Conservation (phyloP, 1,284 basidiomycete species). For the Cryptococcus sp. region DNA sequence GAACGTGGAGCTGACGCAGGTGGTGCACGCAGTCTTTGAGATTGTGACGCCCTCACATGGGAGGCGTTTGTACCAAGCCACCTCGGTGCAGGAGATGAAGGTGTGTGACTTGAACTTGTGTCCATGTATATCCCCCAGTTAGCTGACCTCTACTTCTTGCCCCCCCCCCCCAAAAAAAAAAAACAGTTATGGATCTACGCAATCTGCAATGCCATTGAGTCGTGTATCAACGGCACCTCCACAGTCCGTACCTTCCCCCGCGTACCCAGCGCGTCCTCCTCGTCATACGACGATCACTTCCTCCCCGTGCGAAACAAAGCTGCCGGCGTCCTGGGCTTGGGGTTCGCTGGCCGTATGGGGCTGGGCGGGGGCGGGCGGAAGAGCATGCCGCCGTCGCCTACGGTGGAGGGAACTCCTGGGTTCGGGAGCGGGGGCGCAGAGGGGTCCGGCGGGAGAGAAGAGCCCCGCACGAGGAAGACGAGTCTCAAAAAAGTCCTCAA, state of each 20-base stretch:
- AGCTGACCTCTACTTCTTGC: no score
- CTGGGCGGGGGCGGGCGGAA: conserved; percentile 21
- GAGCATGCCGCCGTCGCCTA: conserved; percentile 34
- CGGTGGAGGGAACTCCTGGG: conserved; percentile 1
- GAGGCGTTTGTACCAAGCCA: conserved; percentile 54
- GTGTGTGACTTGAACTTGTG: no score
- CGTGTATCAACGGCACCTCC: conserved; percentile 53
- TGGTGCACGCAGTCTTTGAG: conserved; percentile 51
- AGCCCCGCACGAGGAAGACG: conserved; percentile 29
- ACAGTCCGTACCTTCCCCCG: conserved; percentile 45
- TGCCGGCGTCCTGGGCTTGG: conserved; percentile 19
- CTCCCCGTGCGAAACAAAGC: conserved; percentile 23
- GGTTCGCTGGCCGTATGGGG: conserved; percentile 11
- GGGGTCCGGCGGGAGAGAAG: not conserved
- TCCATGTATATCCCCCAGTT: no score
- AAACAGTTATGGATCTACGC: conserved; percentile 53
- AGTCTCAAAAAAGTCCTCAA: conserved; percentile 43
- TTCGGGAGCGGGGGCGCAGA: not conserved
- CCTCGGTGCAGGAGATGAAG: conserved; percentile 51
- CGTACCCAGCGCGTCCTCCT: conserved; percentile 30
- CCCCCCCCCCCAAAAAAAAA: no score
- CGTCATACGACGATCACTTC: conserved; percentile 37
- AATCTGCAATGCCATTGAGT: conserved; percentile 55
- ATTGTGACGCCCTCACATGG: conserved; percentile 53
- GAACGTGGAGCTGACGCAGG: not conserved